Percentiles rank a stretch among this genome's conserved stretches.
phyloP scores from a whole-genome alignment of 1,284 basidiomycete species.

The Puccinia horiana region DNA sequence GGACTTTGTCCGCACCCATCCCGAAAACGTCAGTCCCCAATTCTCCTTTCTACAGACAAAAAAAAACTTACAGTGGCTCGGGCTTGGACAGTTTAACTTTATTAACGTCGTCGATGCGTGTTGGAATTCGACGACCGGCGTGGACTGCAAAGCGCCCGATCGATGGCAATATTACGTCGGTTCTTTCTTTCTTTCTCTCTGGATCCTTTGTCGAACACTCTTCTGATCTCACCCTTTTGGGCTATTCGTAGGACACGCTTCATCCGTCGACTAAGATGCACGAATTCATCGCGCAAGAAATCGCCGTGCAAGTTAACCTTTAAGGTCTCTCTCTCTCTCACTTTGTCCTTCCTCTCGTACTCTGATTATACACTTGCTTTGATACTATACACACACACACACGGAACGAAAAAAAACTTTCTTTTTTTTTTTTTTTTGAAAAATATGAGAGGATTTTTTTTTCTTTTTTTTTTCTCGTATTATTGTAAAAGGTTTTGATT shows the following conservation, averaged over 20 bases:
- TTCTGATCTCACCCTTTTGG: background rate
- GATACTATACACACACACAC: background rate
- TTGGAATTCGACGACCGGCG: conserved; percentile 39
- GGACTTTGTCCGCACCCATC: conserved; percentile 18
- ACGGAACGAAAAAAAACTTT: background rate
- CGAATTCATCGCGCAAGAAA: conserved; percentile 27
- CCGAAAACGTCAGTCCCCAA: background rate
- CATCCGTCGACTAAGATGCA: conserved; percentile 40
- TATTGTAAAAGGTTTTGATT: too few species aligned
- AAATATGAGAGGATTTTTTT: too few species aligned
- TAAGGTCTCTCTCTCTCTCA: background rate
- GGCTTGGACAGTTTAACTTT: conserved; percentile 9
- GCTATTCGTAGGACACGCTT: conserved; percentile 20
- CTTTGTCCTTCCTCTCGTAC: background rate
- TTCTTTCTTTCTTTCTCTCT: background rate
- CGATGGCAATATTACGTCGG: conserved; percentile 20
- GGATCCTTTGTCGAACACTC: background rate
- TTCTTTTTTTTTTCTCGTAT: too few species aligned
- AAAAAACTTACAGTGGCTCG: background rate
- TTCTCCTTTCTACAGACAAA: background rate
- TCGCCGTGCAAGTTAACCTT: conserved; percentile 29
- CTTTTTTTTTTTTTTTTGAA: background rate
- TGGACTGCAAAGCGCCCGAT: background rate
- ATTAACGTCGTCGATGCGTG: conserved; percentile 31
- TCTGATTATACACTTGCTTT: background rate